These are phyloP conservation scores for Vigna unguiculata DNA, from an alignment of 306 rosid genomes.

Conservation along the genomic window DNA sequence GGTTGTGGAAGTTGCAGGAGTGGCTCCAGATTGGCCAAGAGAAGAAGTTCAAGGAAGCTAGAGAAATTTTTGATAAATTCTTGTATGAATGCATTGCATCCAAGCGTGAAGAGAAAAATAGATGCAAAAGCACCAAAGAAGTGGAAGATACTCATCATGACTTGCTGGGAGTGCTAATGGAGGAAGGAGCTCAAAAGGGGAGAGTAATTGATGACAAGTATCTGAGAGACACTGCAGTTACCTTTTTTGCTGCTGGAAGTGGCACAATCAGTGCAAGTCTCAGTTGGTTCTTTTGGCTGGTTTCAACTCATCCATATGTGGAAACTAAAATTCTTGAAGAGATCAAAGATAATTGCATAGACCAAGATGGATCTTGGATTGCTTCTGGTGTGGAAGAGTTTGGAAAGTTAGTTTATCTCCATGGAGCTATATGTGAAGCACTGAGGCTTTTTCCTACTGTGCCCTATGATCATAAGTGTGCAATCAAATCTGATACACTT, in stretches of 20 bases:
- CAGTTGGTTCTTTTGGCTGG: slow-evolving; percentile 37
- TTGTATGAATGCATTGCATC: slow-evolving; percentile 27
- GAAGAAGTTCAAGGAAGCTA: neutral
- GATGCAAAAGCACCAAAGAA: neutral
- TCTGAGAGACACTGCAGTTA: slow-evolving; percentile 14
- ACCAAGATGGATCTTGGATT: neutral
- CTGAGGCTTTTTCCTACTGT: slow-evolving; percentile 15
- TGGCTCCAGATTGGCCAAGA: slow-evolving; percentile 40
- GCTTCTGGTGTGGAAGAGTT: neutral
- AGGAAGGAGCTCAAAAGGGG: neutral
- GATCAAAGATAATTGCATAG: neutral
- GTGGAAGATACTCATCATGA: neutral
- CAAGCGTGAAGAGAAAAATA: slow-evolving; percentile 25
- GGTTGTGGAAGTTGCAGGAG: slow-evolving; percentile 42
- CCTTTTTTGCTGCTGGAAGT: slow-evolving; percentile 6
- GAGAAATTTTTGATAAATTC: slow-evolving; percentile 40
- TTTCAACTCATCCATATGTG: slow-evolving; percentile 17
- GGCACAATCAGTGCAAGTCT: slow-evolving; percentile 21
- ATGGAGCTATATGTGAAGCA: slow-evolving; percentile 41
- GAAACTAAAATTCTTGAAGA: slow-evolving; percentile 6
- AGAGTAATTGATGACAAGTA: slow-evolving; percentile 1
- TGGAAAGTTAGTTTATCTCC: slow-evolving; percentile 1
- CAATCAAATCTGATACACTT: slow-evolving; percentile 23
- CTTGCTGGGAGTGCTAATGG: neutral
- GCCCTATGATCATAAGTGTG: slow-evolving; percentile 22